Percentiles rank a stretch among this genome's conserved stretches.
phyloP scores from a whole-genome alignment of 2,329 filamentous ascomycete species.

The Fusarium cicatricum region DNA sequence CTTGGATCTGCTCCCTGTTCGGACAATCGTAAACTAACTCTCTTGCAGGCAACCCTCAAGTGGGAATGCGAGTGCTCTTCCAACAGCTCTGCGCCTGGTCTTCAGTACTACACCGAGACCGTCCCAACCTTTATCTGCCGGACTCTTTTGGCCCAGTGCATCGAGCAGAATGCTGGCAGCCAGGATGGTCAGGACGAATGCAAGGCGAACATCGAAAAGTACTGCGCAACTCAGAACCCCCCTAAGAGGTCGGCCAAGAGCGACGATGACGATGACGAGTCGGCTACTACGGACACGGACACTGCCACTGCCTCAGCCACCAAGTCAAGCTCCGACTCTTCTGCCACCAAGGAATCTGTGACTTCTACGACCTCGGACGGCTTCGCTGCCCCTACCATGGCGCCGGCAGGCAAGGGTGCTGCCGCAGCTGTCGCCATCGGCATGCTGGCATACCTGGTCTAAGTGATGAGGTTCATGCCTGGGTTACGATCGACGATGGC shows the following conservation, averaged over 20 bases:
- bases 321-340: conserved; percentile 21
- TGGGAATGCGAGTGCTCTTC: conserved; percentile 59
- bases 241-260: conserved; percentile 44
- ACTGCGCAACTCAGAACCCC: conserved; percentile 54
- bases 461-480: conserved; percentile 36
- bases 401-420: conserved; percentile 54
- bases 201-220: conserved; percentile 54
- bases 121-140: conserved; percentile 63
- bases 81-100: conserved; percentile 59
- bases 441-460: conserved; percentile 62
- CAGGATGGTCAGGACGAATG: conserved; percentile 57
- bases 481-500: conserved; percentile 26
- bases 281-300: conserved; percentile 39
- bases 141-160: conserved; percentile 59
- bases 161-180: conserved; percentile 51
- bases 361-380: conserved; percentile 46
- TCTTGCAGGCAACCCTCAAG: conserved; percentile 50
- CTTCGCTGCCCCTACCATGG: conserved; percentile 53
- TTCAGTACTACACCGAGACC: conserved; percentile 63
- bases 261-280: conserved; percentile 27
- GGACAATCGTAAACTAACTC: conserved; percentile 5
- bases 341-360: conserved; percentile 39
- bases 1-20: background rate
- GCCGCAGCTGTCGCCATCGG: conserved; percentile 59
- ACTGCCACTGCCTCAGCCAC: conserved; percentile 35